phyloP scores from a whole-genome alignment of 345 rosid genomes.

The Salix exigua region DNA sequence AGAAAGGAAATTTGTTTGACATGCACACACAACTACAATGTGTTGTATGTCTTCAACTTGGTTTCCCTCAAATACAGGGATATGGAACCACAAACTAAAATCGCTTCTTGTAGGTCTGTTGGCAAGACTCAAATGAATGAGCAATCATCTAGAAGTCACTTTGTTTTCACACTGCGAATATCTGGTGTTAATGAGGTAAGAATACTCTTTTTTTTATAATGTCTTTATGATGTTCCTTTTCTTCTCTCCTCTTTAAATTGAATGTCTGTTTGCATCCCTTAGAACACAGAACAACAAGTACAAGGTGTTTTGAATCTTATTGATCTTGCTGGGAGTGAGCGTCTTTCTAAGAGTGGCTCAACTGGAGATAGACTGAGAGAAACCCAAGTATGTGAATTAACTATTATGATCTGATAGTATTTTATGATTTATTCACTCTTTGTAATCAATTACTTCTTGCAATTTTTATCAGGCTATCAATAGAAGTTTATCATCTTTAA shows the following conservation, averaged over 20 bases:
- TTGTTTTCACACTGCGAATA: constrained; percentile 83
- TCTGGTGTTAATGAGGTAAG: constrained; percentile 83
- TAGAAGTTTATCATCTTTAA: constrained; percentile 81
- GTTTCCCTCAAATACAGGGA: background rate
- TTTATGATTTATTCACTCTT: background rate
- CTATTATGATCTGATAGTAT: background rate
- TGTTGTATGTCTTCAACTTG: background rate
- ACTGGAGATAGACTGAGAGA: constrained; percentile 92
- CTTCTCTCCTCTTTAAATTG: background rate
- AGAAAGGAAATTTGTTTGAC: background rate
- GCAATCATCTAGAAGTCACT: constrained; percentile 96
- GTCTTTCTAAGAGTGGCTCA: constrained; percentile 93
- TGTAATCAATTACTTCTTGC: background rate
- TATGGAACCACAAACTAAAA: background rate
- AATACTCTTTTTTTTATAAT: background rate
- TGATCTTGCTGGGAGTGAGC: constrained; percentile 99
- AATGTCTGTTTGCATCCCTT: constrained; percentile 10
- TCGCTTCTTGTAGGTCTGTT: constrained; percentile 56
- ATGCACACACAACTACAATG: background rate
- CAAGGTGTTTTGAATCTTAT: constrained; percentile 95
- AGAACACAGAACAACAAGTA: constrained; percentile 95
- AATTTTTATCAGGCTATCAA: constrained; percentile 71
- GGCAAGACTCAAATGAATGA: constrained; percentile 97
- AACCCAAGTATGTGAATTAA: constrained; percentile 59
- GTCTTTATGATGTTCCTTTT: background rate